These are phyloP conservation scores for Microbotryum violaceum DNA, from an alignment of 1,284 basidiomycete genomes.

Conservation along the genomic window DNA sequence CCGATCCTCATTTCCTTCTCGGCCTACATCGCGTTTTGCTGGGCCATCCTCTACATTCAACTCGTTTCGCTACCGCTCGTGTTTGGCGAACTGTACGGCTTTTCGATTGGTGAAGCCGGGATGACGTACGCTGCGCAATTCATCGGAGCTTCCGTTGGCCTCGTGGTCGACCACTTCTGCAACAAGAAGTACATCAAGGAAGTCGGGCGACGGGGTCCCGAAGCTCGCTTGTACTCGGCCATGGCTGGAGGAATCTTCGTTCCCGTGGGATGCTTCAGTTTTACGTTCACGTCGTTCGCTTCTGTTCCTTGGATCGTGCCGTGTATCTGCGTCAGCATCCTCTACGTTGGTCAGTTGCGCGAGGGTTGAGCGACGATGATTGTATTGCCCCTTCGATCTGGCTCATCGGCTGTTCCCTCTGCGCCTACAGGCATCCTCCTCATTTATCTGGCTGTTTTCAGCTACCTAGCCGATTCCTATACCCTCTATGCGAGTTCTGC, in stretches of 20 bases:
- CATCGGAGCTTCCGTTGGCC: constrained; percentile 23
- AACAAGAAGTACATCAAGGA: constrained; percentile 37
- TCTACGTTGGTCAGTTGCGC: constrained; percentile 27
- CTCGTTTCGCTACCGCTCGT: constrained; percentile 26
- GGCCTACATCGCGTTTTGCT: constrained; percentile 11
- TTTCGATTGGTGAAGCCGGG: constrained; percentile 25
- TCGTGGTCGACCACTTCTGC: constrained; percentile 43
- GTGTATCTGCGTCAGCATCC: constrained; percentile 34
- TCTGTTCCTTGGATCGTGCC: constrained; percentile 31
- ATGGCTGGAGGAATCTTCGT: constrained; percentile 54
- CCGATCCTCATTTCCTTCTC: constrained; percentile 31
- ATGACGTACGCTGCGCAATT: constrained; percentile 26
- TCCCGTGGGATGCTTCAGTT: constrained; percentile 26
- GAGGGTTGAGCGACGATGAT: too few species aligned
- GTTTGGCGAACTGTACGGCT: constrained; percentile 12
- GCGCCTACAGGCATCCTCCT: constrained; percentile 13
- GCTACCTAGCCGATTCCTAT: constrained; percentile 35
- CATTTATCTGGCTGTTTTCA: constrained; percentile 32
- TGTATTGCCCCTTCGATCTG: neutral
- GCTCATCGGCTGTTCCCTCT: neutral
- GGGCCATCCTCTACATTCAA: constrained; percentile 15
- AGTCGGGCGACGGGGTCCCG: constrained; percentile 53
- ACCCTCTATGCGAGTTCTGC: constrained; percentile 38
- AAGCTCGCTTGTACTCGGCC: constrained; percentile 63
- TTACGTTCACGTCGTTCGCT: constrained; percentile 22